phyloP scores from a whole-genome alignment of 768 basidiomycete genomes.

The Psilocybe subaeruginosa region DNA sequence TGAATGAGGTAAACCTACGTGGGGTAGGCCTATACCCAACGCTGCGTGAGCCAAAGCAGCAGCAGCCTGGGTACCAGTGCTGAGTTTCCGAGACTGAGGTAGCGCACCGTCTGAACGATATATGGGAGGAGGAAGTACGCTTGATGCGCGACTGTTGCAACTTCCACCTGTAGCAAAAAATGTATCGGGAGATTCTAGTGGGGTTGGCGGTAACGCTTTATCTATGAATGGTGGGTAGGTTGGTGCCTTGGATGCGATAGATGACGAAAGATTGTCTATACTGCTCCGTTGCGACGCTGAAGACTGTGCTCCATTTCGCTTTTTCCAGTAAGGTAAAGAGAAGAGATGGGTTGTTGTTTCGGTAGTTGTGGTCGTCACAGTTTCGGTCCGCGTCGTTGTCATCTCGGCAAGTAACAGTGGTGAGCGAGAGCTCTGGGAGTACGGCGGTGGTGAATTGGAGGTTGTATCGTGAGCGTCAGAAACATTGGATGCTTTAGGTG shows the following conservation, averaged over 20 bases:
- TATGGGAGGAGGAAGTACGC: constrained; percentile 3
- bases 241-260: constrained; percentile 15
- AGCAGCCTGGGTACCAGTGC: constrained; percentile 28
- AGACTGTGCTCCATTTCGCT: constrained; percentile 37
- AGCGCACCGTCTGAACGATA: constrained; percentile 2
- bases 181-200: constrained; percentile 26
- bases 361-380: constrained; percentile 48
- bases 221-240: constrained; percentile 32
- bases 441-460: constrained; percentile 17
- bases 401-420: constrained; percentile 45
- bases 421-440: constrained; percentile 20
- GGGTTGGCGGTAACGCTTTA: constrained; percentile 58
- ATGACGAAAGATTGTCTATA: constrained; percentile 13
- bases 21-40: constrained; percentile 61
- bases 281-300: constrained; percentile 5
- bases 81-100: constrained; percentile 8
- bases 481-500: constrained; percentile 1
- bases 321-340: constrained; percentile 68
- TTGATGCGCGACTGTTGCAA: constrained; percentile 1
- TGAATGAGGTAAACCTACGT: constrained; percentile 49
- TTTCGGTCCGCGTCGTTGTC: constrained; percentile 50
- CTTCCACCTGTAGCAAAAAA: neutral
- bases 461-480: neutral
- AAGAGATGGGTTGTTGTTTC: constrained; percentile 64
- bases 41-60: constrained; percentile 57